A percentile compares a stretch with the other conserved stretches of the same genome.
These are phyloP conservation scores for Stemphylium beticola DNA, from an alignment of 2,329 filamentous ascomycete genomes.

Conservation along the genomic window DNA sequence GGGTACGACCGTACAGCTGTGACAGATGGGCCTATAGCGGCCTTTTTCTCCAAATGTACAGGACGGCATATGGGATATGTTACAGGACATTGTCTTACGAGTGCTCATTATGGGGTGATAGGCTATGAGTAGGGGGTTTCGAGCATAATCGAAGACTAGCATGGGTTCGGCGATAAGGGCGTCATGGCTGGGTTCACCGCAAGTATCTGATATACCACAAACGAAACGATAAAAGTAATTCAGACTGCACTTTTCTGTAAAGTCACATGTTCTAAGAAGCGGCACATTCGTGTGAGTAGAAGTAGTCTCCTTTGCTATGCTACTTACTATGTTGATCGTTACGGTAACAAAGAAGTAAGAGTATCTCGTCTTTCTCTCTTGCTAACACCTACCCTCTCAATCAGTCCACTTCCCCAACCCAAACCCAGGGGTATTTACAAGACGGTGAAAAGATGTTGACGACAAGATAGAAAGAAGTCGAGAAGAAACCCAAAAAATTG, in stretches of 20 bases:
- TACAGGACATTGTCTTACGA: not conserved
- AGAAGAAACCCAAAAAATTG: no score
- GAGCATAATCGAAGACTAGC: slow-evolving; percentile 17
- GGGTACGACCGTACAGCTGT: slow-evolving; percentile 30
- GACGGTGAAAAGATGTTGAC: no score
- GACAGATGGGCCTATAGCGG: slow-evolving; percentile 17
- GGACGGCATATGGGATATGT: not conserved
- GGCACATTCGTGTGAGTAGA: not conserved
- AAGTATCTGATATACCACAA: slow-evolving; percentile 15
- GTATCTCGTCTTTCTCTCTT: no score
- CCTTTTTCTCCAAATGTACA: slow-evolving; percentile 3
- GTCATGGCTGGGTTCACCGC: slow-evolving; percentile 23
- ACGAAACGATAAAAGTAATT: slow-evolving; percentile 1
- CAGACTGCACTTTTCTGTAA: not conserved
- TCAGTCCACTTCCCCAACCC: no score
- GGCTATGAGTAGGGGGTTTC: slow-evolving; percentile 5
- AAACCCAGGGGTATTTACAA: no score
- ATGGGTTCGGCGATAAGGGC: slow-evolving; percentile 29
- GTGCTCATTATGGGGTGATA: not conserved
- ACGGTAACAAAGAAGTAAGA: no score
- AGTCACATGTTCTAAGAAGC: not conserved
- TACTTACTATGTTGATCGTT: no score
- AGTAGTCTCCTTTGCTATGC: no score
- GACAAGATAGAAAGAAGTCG: no score
- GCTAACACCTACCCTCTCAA: no score